Evolutionary conservation across 495 filamentous ascomycete genomes (phyloP), one percentile per base, ranked within the genome.

Genomic region (Talaromyces stipitatus): DNA sequence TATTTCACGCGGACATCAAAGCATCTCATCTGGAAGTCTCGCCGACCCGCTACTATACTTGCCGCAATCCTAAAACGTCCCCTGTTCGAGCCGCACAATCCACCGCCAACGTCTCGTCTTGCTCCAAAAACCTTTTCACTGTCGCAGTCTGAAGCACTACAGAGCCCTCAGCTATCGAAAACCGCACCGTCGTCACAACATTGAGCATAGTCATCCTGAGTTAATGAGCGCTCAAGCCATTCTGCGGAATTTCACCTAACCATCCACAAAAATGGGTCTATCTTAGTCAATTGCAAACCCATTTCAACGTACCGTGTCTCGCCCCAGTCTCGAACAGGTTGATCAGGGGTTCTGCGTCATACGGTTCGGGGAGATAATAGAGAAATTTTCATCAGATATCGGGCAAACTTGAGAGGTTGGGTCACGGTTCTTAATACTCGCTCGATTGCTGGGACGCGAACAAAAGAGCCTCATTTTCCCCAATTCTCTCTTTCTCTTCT

Each of bases 181-280:
- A 5, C 36, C n/a, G 16, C 36, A 41, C n/a, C n/a, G n/a, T n/a
- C n/a, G n/a, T n/a, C n/a, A n/a, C n/a, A n/a, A n/a, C n/a, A n/a
- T n/a, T n/a, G n/a, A 29, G 18, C 36, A 41, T 2, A 2, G 6
- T 41, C 36, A 41, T 41, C 36, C 36, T 16, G 16, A 41, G 1
- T 16, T 41, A 47, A 47, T 23, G 18, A 23, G 11, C 12, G 23
- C 2, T 1, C 41, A 6, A 22, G 43, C 18, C n/a, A 29, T 23
- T 29, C 50, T 20, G 22, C 50, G 29, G 50, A 52, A 28, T 20
- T 32, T n/a, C 43, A 23, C 9, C 23, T 27, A 26, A n/a, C n/a
- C n/a, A n/a, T n/a, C n/a, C n/a, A n/a, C n/a, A n/a, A 54, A 23
- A 54, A 24, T 54, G 51, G n/a, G 30, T 16, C n/a, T 38, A 11